Evolutionary conservation across 192 early-diverging fungal species (phyloP).

Genomic region (Podila epigama): DNA sequence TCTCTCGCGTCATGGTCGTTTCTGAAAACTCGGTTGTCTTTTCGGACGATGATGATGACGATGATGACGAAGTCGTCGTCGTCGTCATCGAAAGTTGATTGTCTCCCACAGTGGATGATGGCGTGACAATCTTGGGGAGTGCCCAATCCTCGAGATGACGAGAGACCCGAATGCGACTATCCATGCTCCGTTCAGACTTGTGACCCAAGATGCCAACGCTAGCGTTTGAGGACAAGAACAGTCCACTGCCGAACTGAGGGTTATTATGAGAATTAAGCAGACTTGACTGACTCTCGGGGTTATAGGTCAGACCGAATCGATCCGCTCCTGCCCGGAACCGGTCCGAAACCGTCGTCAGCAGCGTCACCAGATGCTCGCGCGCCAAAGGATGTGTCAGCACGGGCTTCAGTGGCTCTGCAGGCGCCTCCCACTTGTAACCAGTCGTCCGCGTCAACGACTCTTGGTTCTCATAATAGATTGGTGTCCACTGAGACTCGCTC

Average conservation of each 20-base stretch:
- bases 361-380: slow-evolving; percentile 39
- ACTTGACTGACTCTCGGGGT: slow-evolving; percentile 15
- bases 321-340: slow-evolving; percentile 48
- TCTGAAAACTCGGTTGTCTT: slow-evolving; percentile 7
- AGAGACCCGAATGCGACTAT: slow-evolving; percentile 41
- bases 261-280: background rate
- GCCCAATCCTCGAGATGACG: slow-evolving; percentile 48
- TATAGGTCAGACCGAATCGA: slow-evolving; percentile 28
- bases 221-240: slow-evolving; percentile 27
- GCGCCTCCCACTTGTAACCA: slow-evolving; percentile 13
- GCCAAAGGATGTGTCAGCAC: slow-evolving; percentile 42
- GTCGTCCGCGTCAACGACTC: background rate
- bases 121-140: slow-evolving; percentile 34
- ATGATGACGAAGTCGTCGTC: too few relatives aligned
- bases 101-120: too few relatives aligned
- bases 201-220: slow-evolving; percentile 6
- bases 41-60: slow-evolving; percentile 11
- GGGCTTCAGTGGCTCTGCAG: slow-evolving; percentile 30
- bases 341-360: slow-evolving; percentile 44
- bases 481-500: slow-evolving; percentile 36
- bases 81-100: too few relatives aligned
- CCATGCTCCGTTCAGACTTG: slow-evolving; percentile 40
- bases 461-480: background rate
- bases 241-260: slow-evolving; percentile 26
- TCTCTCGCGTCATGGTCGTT: slow-evolving; percentile 16